Percentiles rank a stretch among this genome's conserved stretches.
Evolutionary conservation across 176 grass and related monocot genomes (phyloP).

Genomic region (Oropetium thomaeum): DNA sequence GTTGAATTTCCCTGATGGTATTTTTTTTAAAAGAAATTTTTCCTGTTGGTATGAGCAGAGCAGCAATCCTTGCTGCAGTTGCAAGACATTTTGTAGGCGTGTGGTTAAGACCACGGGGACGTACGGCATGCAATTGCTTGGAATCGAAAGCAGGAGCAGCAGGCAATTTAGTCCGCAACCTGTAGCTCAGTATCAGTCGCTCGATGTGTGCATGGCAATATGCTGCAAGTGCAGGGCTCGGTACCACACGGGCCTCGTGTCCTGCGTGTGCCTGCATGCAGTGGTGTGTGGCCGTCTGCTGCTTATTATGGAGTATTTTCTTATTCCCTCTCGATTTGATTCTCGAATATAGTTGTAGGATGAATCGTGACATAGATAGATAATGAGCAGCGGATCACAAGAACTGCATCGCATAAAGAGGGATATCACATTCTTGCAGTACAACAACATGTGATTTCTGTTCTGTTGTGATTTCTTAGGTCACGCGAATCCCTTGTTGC

Average conservation of each 20-base stretch:
- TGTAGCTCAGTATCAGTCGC: background rate
- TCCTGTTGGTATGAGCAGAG: background rate
- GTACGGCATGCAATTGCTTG: background rate
- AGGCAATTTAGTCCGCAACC: background rate
- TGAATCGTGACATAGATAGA: background rate
- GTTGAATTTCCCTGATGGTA: background rate
- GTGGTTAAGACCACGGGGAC: background rate
- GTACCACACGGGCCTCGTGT: background rate
- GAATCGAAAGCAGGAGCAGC: background rate
- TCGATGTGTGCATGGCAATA: background rate
- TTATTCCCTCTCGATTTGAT: background rate
- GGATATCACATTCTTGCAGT: constrained; percentile 5
- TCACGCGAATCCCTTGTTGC: constrained; percentile 37
- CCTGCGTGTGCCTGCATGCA: background rate
- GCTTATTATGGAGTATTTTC: background rate
- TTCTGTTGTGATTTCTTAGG: constrained; percentile 22
- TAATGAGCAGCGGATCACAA: background rate
- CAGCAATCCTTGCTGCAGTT: too few relatives aligned
- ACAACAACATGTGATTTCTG: background rate
- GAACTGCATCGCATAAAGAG: background rate
- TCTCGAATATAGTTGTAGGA: background rate
- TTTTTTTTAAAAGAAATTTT: too few relatives aligned
- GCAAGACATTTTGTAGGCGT: background rate
- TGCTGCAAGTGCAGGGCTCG: too few relatives aligned
- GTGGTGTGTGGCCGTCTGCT: background rate